Base-by-base conservation (phyloP, 179 eudicot species). In the Patellifolia procumbens region DNA sequence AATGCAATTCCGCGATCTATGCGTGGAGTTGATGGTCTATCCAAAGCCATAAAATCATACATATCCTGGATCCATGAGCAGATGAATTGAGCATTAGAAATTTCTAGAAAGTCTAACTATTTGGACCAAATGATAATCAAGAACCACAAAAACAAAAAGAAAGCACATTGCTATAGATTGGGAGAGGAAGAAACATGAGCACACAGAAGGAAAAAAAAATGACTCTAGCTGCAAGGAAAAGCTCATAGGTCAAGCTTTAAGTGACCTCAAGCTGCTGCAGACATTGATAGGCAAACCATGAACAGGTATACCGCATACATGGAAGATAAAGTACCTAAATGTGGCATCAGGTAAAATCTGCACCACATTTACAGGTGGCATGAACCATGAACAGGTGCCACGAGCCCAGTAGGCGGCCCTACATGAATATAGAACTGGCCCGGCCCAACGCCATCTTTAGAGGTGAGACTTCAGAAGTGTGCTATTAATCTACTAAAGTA, bases 11-110 rank as follows among this genome's bases (percentile, higher is more conserved):
- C 99, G 77, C 99, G 98, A 83, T 96, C 98, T 83, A 96, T 88
- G 51, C 83, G 63, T 15, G 97, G 96, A 76, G 99, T 96, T 11
- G 99, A 83, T 79, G 98, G 99, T 86, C 92, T 89, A 83, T 96
- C 97, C 86, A 96, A 71, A 31, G 99, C 94, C 99, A 96, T 96
- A 86, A 93, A 96, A 81, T 96, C 99, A 79, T 96, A 96, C 99
- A 96, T 96, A 83, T 96, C 99, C 99, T 96, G 92, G 70, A 81
- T 87, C 51, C 68, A 42, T 76, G 60, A 75, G 43, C 43, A 79
- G 73, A 66, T 1, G n/a, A 7, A 70, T 55, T 43, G 59, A 26
- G n/a, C 2, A 49, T 74, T 68, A 72, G 28, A 73, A 68, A 73
- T 16, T 34, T 51, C 61, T 4, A n/a, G 32, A 35, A 51, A 48